Percentiles rank a stretch among this genome's conserved stretches.
These are phyloP conservation scores for Coniochaeta sp. DNA, from an alignment of 2,329 filamentous ascomycete genomes.

Conservation along the genomic window DNA sequence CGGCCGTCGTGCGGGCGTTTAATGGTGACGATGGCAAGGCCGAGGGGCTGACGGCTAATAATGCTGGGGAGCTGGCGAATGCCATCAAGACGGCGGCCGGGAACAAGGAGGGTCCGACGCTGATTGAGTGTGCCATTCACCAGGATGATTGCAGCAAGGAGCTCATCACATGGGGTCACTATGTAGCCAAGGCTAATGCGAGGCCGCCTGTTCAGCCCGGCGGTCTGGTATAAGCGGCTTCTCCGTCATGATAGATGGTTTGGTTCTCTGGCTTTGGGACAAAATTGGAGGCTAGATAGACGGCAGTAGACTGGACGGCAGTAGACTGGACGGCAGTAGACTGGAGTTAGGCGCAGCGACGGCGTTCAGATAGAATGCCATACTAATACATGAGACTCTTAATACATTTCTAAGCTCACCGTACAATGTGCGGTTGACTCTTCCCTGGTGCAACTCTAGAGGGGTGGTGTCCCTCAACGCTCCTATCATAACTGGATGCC, in stretches of 20 bases:
- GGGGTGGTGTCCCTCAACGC: too few relatives aligned
- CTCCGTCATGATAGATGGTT: too few relatives aligned
- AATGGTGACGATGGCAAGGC: slow-evolving; percentile 16
- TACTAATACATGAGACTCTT: neutral
- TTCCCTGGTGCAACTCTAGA: too few relatives aligned
- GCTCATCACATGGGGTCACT: slow-evolving; percentile 20
- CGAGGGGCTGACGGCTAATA: slow-evolving; percentile 14
- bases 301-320: too few relatives aligned
- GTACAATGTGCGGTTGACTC: too few relatives aligned
- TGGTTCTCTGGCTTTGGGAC: neutral
- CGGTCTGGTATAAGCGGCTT: neutral
- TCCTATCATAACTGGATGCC: too few relatives aligned
- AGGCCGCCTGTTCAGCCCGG: slow-evolving; percentile 11
- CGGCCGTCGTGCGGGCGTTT: slow-evolving; percentile 16
- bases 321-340: too few relatives aligned
- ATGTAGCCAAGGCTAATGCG: slow-evolving; percentile 19
- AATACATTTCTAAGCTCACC: too few relatives aligned
- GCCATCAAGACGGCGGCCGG: slow-evolving; percentile 12
- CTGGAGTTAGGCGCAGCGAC: neutral
- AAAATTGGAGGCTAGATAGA: neutral
- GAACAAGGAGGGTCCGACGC: slow-evolving; percentile 15
- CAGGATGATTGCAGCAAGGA: slow-evolving; percentile 20
- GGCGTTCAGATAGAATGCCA: neutral
- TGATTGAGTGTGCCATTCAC: slow-evolving; percentile 19
- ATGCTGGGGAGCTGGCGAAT: slow-evolving; percentile 16